Conservation (phyloP, 768 basidiomycete genomes). For the Suillus occidentalis region DNA sequence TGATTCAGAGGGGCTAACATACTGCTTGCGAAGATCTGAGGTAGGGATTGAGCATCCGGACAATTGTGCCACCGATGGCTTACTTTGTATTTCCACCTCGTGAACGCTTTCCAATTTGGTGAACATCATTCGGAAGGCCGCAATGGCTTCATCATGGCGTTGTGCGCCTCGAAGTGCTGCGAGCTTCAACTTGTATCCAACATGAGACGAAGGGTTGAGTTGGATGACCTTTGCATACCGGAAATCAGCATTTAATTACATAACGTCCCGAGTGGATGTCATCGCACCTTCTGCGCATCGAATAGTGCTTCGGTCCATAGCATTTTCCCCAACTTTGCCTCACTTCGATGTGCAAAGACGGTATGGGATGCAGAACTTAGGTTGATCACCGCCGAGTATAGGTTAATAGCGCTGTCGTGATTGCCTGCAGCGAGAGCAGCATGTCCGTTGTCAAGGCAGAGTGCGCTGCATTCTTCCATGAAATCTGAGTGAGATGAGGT, state of each 20-base stretch:
- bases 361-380: neutral
- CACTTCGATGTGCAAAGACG: neutral
- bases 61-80: neutral
- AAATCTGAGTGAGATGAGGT: neutral
- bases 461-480: neutral
- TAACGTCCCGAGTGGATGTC: neutral
- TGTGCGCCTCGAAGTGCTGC: neutral
- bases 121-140: neutral
- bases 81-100: neutral
- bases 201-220: neutral
- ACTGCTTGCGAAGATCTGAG: neutral
- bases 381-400: neutral
- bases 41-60: neutral
- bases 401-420: neutral
- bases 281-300: neutral
- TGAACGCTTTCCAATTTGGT: neutral
- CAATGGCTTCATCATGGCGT: neutral
- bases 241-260: neutral
- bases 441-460: neutral
- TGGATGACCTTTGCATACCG: neutral
- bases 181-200: neutral
- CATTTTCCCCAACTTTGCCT: neutral
- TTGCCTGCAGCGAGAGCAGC: neutral
- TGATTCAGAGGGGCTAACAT: neutral
- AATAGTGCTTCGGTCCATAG: neutral